Conservation (phyloP, 2,329 filamentous ascomycete species). For the Thelonectria discophora region DNA sequence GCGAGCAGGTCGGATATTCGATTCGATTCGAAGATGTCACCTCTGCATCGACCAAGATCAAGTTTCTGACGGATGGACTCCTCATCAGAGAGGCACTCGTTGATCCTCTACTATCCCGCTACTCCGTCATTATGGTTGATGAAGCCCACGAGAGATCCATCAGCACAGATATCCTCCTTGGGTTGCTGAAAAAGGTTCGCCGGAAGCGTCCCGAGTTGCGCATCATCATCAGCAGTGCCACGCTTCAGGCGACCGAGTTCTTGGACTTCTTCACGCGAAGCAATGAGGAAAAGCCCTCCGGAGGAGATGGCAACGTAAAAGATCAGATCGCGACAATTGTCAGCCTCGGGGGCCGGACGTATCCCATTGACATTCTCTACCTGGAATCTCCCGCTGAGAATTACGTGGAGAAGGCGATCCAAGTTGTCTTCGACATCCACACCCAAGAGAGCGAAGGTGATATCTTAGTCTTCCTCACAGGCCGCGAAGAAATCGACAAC, state of each 20-base stretch:
- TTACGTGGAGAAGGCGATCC: constrained; percentile 84
- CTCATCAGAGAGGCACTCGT: constrained; percentile 91
- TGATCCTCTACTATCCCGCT: constrained; percentile 88
- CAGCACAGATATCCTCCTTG: constrained; percentile 89
- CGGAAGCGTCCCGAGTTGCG: constrained; percentile 82
- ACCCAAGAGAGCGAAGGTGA: constrained; percentile 82
- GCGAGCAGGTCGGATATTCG: constrained; percentile 92
- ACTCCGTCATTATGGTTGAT: constrained; percentile 97
- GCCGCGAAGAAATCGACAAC: constrained; percentile 89
- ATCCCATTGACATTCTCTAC: constrained; percentile 88
- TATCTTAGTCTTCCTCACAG: constrained; percentile 90
- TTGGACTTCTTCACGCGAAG: constrained; percentile 74
- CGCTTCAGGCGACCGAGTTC: constrained; percentile 88
- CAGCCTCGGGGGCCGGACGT: constrained; percentile 86
- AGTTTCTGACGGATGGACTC: constrained; percentile 94
- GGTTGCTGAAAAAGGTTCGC: constrained; percentile 88
- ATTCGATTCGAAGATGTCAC: constrained; percentile 94
- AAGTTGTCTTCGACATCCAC: constrained; percentile 89
- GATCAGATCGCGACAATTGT: constrained; percentile 65
- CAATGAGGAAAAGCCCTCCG: constrained; percentile 47
- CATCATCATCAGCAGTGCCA: constrained; percentile 92
- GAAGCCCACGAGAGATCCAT: constrained; percentile 95
- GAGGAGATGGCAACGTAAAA: constrained; percentile 42
- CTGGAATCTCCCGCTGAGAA: constrained; percentile 81
- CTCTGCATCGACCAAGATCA: constrained; percentile 84